Conservation (phyloP, 2,329 filamentous ascomycete species). For the Aspergillus thermomutatus region DNA sequence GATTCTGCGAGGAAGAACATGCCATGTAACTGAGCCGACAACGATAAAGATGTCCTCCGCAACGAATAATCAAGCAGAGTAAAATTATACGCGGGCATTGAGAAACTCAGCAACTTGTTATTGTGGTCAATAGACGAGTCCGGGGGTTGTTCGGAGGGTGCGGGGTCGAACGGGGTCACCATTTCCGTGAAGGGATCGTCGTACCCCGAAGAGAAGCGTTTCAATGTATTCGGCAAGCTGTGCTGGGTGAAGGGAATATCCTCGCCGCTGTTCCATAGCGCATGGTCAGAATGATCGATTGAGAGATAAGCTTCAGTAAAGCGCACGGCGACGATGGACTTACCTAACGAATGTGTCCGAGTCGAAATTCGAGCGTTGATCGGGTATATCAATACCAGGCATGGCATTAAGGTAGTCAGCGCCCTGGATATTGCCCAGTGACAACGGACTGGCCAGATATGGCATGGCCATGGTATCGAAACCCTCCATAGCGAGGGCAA, state of each 20-base stretch:
- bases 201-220: conserved; percentile 48
- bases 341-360: conserved; percentile 61
- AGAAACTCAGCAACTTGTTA: conserved; percentile 72
- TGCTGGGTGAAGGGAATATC: conserved; percentile 49
- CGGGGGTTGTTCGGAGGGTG: conserved; percentile 47
- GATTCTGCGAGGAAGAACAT: conserved; percentile 69
- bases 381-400: conserved; percentile 53
- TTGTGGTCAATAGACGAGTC: conserved; percentile 61
- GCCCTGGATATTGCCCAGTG: conserved; percentile 51
- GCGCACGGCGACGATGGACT: conserved; percentile 16
- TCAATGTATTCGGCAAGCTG: conserved; percentile 39
- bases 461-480: conserved; percentile 62
- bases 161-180: conserved; percentile 41
- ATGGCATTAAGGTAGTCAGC: conserved; percentile 48
- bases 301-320: background rate
- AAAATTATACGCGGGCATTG: conserved; percentile 59
- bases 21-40: conserved; percentile 62
- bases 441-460: conserved; percentile 58
- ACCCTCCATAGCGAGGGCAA: conserved; percentile 47
- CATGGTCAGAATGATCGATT: background rate
- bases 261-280: conserved; percentile 43
- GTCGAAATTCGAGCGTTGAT: conserved; percentile 59
- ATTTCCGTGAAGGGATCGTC: conserved; percentile 54
- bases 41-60: conserved; percentile 53
- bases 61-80: conserved; percentile 59